phyloP scores from a whole-genome alignment of 306 rosid genomes.

The Dicorynia guianensis region DNA sequence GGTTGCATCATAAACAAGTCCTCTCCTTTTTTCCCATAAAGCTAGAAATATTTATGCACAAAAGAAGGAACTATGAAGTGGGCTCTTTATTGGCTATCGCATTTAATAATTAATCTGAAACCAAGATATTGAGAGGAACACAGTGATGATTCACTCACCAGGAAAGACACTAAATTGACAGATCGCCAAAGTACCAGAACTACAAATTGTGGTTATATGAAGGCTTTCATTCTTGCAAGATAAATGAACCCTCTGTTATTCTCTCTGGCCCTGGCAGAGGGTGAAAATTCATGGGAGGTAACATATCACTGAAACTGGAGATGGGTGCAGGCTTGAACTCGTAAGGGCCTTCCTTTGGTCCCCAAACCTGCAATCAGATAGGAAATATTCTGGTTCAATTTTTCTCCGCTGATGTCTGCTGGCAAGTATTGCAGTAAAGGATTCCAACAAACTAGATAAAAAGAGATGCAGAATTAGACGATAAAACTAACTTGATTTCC shows the following conservation, averaged over 20 bases:
- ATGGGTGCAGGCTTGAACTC: conserved; percentile 71
- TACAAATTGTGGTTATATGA: conserved; percentile 31
- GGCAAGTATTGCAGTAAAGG: neutral
- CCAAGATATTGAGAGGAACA: neutral
- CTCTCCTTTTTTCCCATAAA: neutral
- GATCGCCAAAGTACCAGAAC: neutral
- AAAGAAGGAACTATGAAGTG: neutral
- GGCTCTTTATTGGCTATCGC: neutral
- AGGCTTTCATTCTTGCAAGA: conserved; percentile 57
- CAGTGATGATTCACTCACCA: neutral
- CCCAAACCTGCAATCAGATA: conserved; percentile 62
- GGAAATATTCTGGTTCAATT: neutral
- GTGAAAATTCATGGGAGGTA: conserved; percentile 55
- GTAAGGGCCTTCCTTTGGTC: conserved; percentile 74
- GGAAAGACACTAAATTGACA: neutral
- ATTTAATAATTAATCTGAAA: neutral
- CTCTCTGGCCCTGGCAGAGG: conserved; percentile 57
- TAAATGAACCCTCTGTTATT: conserved; percentile 76
- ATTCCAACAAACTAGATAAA: conserved; percentile 21
- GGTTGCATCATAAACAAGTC: neutral
- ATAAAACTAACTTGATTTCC: conserved; percentile 81
- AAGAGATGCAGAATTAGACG: neutral
- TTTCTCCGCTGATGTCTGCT: neutral
- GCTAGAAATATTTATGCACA: neutral
- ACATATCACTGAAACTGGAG: conserved; percentile 54